phyloP scores from a whole-genome alignment of 1,284 basidiomycete genomes.

The Calocybe gambosa region DNA sequence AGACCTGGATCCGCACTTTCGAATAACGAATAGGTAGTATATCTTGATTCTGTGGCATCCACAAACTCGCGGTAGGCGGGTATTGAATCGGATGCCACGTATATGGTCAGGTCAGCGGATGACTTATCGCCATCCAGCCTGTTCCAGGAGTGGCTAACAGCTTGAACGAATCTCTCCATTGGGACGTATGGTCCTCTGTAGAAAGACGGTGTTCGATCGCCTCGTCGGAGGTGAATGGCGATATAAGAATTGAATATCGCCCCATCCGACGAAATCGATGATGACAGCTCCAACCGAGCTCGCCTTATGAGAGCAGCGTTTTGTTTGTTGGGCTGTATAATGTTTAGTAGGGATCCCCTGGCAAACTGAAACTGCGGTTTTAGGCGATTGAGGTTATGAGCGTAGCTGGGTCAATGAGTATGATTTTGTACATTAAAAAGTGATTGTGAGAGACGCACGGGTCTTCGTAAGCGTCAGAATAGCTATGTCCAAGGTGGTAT shows the following conservation, averaged over 20 bases:
- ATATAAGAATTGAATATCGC: slow-evolving; percentile 14
- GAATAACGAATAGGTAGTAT: slow-evolving; percentile 40
- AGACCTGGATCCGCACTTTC: slow-evolving; percentile 36
- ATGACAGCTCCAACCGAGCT: slow-evolving; percentile 22
- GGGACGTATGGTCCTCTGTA: slow-evolving; percentile 43
- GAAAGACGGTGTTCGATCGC: slow-evolving; percentile 45
- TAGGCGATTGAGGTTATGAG: slow-evolving; percentile 44
- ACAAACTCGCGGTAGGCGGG: slow-evolving; percentile 37
- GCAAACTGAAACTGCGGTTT: slow-evolving; percentile 49
- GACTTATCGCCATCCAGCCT: slow-evolving; percentile 28
- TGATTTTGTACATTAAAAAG: not conserved
- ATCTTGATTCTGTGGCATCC: slow-evolving; percentile 26
- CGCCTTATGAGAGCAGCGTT: slow-evolving; percentile 39
- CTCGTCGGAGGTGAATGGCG: slow-evolving; percentile 50
- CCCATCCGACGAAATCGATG: slow-evolving; percentile 14
- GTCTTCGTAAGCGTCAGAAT: slow-evolving; percentile 53
- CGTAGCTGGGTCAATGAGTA: slow-evolving; percentile 35
- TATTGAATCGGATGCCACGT: slow-evolving; percentile 57
- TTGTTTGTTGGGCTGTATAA: slow-evolving; percentile 47
- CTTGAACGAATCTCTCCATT: slow-evolving; percentile 39
- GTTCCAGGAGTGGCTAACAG: slow-evolving; percentile 35
- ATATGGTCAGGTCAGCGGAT: slow-evolving; percentile 30
- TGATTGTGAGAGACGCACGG: slow-evolving; percentile 36
- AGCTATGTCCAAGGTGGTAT: slow-evolving; percentile 54
- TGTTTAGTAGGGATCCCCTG: slow-evolving; percentile 38